Base-by-base conservation (phyloP, 1,284 basidiomycete genomes). In the Ganoderma lucidum region DNA sequence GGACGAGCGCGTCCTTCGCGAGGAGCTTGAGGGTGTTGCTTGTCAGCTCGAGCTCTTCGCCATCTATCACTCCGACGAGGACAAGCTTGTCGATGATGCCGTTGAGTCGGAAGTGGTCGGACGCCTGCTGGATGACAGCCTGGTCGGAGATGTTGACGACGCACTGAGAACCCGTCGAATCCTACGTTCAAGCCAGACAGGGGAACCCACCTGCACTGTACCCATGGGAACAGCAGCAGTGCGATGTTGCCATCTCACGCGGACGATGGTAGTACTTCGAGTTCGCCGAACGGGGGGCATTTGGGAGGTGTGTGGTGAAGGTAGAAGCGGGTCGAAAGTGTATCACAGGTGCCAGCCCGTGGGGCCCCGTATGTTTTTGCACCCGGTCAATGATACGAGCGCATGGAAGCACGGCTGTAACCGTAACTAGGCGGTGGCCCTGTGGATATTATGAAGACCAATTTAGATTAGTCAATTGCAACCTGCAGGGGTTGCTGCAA, bases 21-120 rank as follows among this genome's bases (percentile, higher is more conserved):
- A 55, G 53, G 14, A 55, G 28, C 4, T 23, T 32, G 14, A 55
- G 28, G 28, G 53, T 55, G 53, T 17, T 32, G 53, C 53, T 32
- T 2, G 53, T 55, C 2, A 55, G 53, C 42, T 60, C 51, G 60
- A 64, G 19, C 37, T 64, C 53, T 32, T 32, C 53, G 30, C 14
- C 53, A 3, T 32, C 30, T 8, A 55, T 32, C 15, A 32, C 51
- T 5, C 3, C 51, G 10, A 53, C 51, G 1, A 53, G 51, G 51
- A 53, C 51, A 30, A 53, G 51, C 6, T 53, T 28, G 28, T 53
- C 51, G 51, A 53, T 14, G 28, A 53, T 28, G 12, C 15, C 28
- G 12, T 30, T 32, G 28, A 55, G 53, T 6, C 28, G 30, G 53
- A 53, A 53, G 51, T 53, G 51, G 51, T 53, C 23, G 12, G 51